phyloP scores from a whole-genome alignment of 805 yeast species.

The Metschnikowia dekortorum region DNA sequence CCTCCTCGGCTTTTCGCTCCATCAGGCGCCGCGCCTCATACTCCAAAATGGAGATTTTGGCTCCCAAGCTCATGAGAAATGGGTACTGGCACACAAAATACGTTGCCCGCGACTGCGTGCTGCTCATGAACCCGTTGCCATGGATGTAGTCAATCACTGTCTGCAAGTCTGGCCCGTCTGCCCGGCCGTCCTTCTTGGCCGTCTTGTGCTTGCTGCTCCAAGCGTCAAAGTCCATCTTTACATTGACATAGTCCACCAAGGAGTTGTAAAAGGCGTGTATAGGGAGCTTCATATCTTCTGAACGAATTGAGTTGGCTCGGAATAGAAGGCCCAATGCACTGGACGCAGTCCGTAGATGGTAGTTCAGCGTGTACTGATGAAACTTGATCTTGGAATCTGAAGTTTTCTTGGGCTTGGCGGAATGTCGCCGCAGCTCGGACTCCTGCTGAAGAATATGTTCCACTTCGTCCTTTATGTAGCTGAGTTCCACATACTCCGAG shows the following conservation, averaged over 20 bases:
- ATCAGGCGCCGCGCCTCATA: slow-evolving; percentile 75
- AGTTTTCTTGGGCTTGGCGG: slow-evolving; percentile 5
- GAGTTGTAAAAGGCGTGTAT: slow-evolving; percentile 66
- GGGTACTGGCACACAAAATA: slow-evolving; percentile 81
- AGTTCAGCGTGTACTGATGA: slow-evolving; percentile 68
- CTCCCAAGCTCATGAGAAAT: slow-evolving; percentile 72
- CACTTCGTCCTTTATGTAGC: slow-evolving; percentile 14
- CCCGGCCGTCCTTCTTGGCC: background rate
- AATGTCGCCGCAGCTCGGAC: background rate
- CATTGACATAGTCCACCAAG: slow-evolving; percentile 73
- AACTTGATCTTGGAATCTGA: slow-evolving; percentile 38
- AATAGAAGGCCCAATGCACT: slow-evolving; percentile 52
- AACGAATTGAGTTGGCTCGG: slow-evolving; percentile 45
- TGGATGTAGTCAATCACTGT: slow-evolving; percentile 46
- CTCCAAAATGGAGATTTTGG: slow-evolving; percentile 75
- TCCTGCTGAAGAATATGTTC: slow-evolving; percentile 7
- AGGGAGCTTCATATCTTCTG: slow-evolving; percentile 17
- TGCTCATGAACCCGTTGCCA: slow-evolving; percentile 26
- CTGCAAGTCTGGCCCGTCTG: slow-evolving; percentile 29
- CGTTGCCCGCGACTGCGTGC: slow-evolving; percentile 13
- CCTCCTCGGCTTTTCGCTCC: slow-evolving; percentile 87
- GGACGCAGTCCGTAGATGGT: slow-evolving; percentile 74
- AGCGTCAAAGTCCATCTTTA: slow-evolving; percentile 73
- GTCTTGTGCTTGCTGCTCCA: slow-evolving; percentile 49
- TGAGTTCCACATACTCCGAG: slow-evolving; percentile 9